A percentile compares a stretch with the other conserved stretches of the same genome.
Evolutionary conservation across 768 basidiomycete genomes (phyloP).

Genomic region (Leccinum imitatum): DNA sequence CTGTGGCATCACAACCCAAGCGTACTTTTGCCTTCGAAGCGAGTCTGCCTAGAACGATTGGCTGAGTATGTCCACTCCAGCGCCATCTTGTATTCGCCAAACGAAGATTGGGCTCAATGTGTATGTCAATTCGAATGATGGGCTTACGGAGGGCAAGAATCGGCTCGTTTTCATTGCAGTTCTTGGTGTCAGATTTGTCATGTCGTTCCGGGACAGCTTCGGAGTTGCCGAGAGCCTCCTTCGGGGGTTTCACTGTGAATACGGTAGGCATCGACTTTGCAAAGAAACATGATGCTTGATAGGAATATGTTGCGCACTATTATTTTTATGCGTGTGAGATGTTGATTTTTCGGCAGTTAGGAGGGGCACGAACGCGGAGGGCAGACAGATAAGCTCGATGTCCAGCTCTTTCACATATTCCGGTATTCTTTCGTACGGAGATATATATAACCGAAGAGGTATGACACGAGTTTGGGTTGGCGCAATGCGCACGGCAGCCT

Average conservation of each 20-base stretch:
- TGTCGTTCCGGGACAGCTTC: not conserved
- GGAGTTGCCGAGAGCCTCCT: conserved; percentile 26
- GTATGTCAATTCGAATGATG: not conserved
- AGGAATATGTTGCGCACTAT: conserved; percentile 22
- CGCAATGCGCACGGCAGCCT: conserved; percentile 40
- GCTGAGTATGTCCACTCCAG: conserved; percentile 71
- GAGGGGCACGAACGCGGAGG: not conserved
- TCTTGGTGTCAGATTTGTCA: not conserved
- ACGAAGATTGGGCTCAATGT: not conserved
- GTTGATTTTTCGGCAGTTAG: not conserved
- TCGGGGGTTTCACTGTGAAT: conserved; percentile 61
- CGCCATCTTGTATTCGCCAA: conserved; percentile 61
- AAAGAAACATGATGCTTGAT: conserved; percentile 63
- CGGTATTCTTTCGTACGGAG: conserved; percentile 29
- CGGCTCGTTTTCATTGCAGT: conserved; percentile 39
- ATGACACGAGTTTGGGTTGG: conserved; percentile 64
- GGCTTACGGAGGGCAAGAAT: conserved; percentile 65
- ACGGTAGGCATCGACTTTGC: conserved; percentile 51
- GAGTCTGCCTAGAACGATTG: conserved; percentile 61
- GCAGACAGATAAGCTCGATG: conserved; percentile 38
- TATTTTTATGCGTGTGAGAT: not conserved
- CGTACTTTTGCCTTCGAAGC: conserved; percentile 53
- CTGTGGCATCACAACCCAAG: conserved; percentile 79
- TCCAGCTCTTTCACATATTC: conserved; percentile 35
- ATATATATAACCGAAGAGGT: conserved; percentile 50